phyloP scores from a whole-genome alignment of 768 basidiomycete genomes.

The Naganishia vishniacii region DNA sequence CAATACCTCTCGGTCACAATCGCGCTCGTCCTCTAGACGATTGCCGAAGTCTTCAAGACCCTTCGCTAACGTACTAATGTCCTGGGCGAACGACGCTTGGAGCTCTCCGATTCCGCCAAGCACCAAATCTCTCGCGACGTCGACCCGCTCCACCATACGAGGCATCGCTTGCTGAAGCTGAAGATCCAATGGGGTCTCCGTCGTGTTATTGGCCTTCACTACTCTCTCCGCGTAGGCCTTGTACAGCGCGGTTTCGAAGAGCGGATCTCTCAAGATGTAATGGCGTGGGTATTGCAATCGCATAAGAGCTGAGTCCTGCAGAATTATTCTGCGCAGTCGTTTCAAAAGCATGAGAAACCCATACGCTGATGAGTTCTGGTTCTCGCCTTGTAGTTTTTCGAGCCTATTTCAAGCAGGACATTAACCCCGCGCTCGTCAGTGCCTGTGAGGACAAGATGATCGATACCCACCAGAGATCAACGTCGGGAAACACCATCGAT shows the following conservation, averaged over 20 bases:
- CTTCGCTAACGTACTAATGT: background rate
- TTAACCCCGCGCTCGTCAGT: too few relatives aligned
- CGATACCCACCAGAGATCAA: background rate
- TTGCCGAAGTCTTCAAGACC: background rate
- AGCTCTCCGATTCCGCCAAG: background rate
- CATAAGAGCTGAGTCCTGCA: background rate
- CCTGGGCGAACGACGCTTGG: background rate
- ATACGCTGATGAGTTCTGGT: background rate
- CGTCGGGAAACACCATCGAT: background rate
- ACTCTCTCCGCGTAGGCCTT: background rate
- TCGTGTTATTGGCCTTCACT: background rate
- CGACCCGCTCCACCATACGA: background rate
- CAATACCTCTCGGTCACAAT: background rate
- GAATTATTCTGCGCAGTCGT: background rate
- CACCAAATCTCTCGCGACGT: background rate
- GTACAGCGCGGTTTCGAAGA: background rate
- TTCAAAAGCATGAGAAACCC: background rate
- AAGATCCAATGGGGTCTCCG: background rate
- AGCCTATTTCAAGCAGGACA: too few relatives aligned
- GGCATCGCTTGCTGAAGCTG: constrained; percentile 4
- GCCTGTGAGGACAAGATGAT: too few relatives aligned
- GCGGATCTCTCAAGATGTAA: background rate
- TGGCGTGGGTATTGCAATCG: background rate
- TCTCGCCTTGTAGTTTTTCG: background rate
- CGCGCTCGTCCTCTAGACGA: background rate